Percentiles rank a stretch among this genome's conserved stretches.
Conservation (phyloP, 2,329 filamentous ascomycete genomes). For the Remersonia thermophila region DNA sequence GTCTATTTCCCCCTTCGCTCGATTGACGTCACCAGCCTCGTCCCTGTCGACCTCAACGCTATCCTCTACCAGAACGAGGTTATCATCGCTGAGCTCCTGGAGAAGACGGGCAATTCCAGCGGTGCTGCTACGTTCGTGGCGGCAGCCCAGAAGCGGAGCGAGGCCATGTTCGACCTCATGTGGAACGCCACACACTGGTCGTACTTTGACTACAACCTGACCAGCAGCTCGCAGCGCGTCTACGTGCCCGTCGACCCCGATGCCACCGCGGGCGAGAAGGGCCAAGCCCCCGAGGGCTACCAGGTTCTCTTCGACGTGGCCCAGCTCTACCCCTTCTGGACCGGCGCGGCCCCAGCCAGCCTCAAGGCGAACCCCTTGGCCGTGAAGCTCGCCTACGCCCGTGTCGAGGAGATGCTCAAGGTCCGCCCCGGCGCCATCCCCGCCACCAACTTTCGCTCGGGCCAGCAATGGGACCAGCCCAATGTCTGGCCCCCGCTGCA, state of each 20-base stretch:
- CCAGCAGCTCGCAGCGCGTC: conserved; percentile 41
- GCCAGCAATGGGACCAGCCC: conserved; percentile 59
- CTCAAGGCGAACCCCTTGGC: conserved; percentile 48
- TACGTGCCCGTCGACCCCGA: conserved; percentile 40
- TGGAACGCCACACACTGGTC: conserved; percentile 51
- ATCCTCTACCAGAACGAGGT: conserved; percentile 56
- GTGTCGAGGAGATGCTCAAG: conserved; percentile 41
- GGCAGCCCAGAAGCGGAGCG: conserved; percentile 40
- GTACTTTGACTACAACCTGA: conserved; percentile 61
- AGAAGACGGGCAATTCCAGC: conserved; percentile 35
- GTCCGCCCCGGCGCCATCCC: conserved; percentile 44
- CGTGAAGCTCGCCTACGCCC: conserved; percentile 40
- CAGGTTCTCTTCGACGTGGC: conserved; percentile 46
- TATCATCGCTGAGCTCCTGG: conserved; percentile 43
- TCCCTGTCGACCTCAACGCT: conserved; percentile 56
- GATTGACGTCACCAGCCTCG: conserved; percentile 44
- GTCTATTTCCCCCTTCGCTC: conserved; percentile 54
- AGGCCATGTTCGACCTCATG: conserved; percentile 49
- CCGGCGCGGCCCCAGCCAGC: conserved; percentile 45
- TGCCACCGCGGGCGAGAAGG: conserved; percentile 28
- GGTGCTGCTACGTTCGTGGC: conserved; percentile 37
- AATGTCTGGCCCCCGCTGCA: conserved; percentile 59
- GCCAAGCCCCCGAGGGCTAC: conserved; percentile 37
- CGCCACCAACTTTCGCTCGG: conserved; percentile 47
- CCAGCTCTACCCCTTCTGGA: conserved; percentile 60